Base-by-base conservation (phyloP, 768 basidiomycete species). In the Amanita muscaria region DNA sequence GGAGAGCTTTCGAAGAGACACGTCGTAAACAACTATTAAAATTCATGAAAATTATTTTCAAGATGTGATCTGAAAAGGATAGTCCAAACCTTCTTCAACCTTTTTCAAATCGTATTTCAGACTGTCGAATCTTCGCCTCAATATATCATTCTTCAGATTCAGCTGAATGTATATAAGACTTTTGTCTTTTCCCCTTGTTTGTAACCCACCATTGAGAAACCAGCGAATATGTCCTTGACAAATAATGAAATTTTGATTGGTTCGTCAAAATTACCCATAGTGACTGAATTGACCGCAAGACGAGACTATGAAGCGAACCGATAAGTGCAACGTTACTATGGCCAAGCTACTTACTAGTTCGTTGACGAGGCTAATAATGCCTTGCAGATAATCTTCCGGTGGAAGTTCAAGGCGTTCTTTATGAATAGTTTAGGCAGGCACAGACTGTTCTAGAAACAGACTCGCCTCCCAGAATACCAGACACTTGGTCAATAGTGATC, bases 71-170 rank as follows among this genome's bases (percentile, higher is more conserved):
- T n/a, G 21, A 22, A 39, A 43, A n/a, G 34, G 38, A 19, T 22
- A 23, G 52, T 67, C 38, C 45, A 38, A 21, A 76, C 88, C 87
- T 79, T 89, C 88, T 65, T 89, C 87, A 14, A 90, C 83, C 55
- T 88, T 88, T 60, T 88, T 88, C 49, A 90, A 74, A 57, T 88
- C 88, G 50, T 89, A 90, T 56, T 90, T 89, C 25, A 89, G 65
- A 50, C 83, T 77, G 56, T 89, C 87, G 56, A 84, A 90, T 42
- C 86, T 66, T 48, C 84, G 74, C 3, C 87, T 78, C 14, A 90
- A 64, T 0, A 67, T 56, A 54, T 89, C 88, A 46, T 89, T 89
- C 57, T 89, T 89, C 15, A 90, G 66, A 54, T 88, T 90, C 11
- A 90, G 68, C 87, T 87, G 50, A 14, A 29, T 36, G 24, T 32